These are phyloP conservation scores for Erythrobasidium yunnanense DNA, from an alignment of 768 basidiomycete genomes.

Conservation along the genomic window DNA sequence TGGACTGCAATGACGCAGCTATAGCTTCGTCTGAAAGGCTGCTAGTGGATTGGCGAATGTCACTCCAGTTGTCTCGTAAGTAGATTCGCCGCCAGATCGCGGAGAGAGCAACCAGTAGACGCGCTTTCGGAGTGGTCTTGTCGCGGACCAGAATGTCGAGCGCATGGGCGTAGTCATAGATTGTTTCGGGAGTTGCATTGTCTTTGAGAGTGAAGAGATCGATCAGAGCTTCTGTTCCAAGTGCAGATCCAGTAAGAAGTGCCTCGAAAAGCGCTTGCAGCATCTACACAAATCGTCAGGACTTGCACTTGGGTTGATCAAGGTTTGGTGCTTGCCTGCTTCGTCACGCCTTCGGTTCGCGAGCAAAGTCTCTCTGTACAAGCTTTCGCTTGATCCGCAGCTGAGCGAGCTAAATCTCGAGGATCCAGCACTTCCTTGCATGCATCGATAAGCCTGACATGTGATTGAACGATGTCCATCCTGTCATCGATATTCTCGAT, in stretches of 20 bases:
- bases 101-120: constrained; percentile 58
- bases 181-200: constrained; percentile 49
- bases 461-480: constrained; percentile 76
- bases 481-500: constrained; percentile 66
- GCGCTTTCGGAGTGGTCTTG: constrained; percentile 59
- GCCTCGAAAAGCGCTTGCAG: constrained; percentile 60
- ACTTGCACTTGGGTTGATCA: constrained; percentile 47
- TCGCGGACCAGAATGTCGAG: constrained; percentile 11
- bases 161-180: constrained; percentile 48
- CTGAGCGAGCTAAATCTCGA: background rate
- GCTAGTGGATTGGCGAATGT: constrained; percentile 61
- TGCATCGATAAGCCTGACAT: constrained; percentile 56
- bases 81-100: constrained; percentile 80
- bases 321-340: background rate
- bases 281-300: constrained; percentile 45
- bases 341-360: constrained; percentile 26
- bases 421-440: constrained; percentile 46
- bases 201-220: constrained; percentile 80
- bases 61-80: constrained; percentile 67
- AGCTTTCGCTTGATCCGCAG: constrained; percentile 18
- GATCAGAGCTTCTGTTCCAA: constrained; percentile 66
- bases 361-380: constrained; percentile 15
- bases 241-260: constrained; percentile 60
- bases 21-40: constrained; percentile 62
- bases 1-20: constrained; percentile 57